phyloP scores from a whole-genome alignment of 495 filamentous ascomycete genomes.

The Lasiosphaeria ovina region DNA sequence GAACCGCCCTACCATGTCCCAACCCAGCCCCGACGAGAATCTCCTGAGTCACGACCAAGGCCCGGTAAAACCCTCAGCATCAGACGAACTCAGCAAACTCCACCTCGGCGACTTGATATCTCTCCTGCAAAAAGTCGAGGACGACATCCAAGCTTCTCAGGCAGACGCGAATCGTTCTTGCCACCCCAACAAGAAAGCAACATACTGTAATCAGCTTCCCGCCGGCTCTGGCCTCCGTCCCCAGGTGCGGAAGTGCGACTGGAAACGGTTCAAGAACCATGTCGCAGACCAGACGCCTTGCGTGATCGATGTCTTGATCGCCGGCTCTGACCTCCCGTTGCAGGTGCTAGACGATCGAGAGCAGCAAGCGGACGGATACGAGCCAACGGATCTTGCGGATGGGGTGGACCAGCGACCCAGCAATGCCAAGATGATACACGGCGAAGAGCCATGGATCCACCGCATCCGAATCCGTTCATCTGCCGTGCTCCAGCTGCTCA shows the following conservation, averaged over 20 bases:
- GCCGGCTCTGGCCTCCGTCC: neutral
- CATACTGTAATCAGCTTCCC: neutral
- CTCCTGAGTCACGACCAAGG: neutral
- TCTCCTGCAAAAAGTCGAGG: neutral
- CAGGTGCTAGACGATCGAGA: neutral
- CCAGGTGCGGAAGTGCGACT: neutral
- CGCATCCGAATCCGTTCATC: constrained; percentile 7
- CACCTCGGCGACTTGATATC: neutral
- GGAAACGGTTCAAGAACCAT: neutral
- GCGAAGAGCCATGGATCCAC: constrained; percentile 4
- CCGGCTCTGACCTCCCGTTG: neutral
- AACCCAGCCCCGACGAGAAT: neutral
- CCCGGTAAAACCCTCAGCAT: neutral
- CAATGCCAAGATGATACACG: neutral
- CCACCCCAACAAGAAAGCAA: neutral
- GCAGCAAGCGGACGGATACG: neutral
- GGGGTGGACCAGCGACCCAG: neutral
- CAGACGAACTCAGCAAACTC: neutral
- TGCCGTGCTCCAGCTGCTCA: constrained; percentile 1
- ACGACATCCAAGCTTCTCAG: neutral
- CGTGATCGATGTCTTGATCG: neutral
- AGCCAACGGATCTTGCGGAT: neutral
- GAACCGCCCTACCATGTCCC: neutral
- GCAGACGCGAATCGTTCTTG: neutral
- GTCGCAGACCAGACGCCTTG: neutral